A percentile compares a stretch with the other conserved stretches of the same genome.
Conservation (phyloP, 2,329 filamentous ascomycete species). For the Corinectria fuckeliana region DNA sequence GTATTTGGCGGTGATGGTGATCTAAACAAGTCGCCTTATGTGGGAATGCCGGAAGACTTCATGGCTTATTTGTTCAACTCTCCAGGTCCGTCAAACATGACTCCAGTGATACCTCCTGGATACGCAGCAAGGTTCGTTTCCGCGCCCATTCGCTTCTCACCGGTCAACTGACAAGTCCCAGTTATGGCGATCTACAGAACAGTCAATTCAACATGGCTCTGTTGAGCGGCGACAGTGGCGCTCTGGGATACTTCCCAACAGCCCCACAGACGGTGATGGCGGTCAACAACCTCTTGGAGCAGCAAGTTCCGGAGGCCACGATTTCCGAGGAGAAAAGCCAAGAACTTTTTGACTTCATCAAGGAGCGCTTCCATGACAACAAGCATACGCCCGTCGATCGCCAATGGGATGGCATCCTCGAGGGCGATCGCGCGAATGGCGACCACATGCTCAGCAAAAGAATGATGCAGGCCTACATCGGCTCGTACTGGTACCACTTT, state of each 20-base stretch:
- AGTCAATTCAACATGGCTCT: conserved; percentile 53
- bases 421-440: conserved; percentile 74
- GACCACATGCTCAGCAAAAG: conserved; percentile 77
- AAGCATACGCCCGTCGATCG: conserved; percentile 76
- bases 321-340: conserved; percentile 88
- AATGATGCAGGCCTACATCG: conserved; percentile 96
- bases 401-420: conserved; percentile 77
- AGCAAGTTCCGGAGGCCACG: conserved; percentile 77
- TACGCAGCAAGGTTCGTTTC: conserved; percentile 55
- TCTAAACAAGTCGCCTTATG: conserved; percentile 81
- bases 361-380: conserved; percentile 79
- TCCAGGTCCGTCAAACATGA: conserved; percentile 38
- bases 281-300: conserved; percentile 83
- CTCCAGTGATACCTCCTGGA: conserved; percentile 55
- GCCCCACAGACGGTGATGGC: conserved; percentile 83
- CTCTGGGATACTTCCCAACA: conserved; percentile 64
- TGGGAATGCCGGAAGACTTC: conserved; percentile 84
- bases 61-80: conserved; percentile 82
- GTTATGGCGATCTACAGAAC: conserved; percentile 59
- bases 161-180: conserved; percentile 42
- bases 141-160: neutral
- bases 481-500: conserved; percentile 94
- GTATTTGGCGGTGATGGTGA: conserved; percentile 86
- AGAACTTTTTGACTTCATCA: conserved; percentile 83
- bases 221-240: conserved; percentile 53